Evolutionary conservation across 2,329 filamentous ascomycete genomes (phyloP).

Genomic region (Alternaria brassicicola): DNA sequence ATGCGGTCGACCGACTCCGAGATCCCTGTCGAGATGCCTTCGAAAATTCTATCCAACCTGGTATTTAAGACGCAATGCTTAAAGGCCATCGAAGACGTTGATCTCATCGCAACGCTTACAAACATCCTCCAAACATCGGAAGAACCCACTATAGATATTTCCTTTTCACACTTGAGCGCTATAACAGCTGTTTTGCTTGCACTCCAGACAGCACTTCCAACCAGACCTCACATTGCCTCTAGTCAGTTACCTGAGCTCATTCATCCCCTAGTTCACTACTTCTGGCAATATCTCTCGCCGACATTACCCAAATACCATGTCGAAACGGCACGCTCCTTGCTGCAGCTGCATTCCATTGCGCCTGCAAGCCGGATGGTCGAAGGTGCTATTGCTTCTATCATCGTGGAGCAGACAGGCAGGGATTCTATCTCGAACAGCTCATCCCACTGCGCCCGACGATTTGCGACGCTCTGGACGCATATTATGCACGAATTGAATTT

Average conservation of each 20-base stretch:
- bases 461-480: conserved; percentile 83
- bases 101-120: conserved; percentile 34
- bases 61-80: conserved; percentile 40
- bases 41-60: conserved; percentile 43
- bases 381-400: conserved; percentile 74
- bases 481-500: conserved; percentile 54
- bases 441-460: conserved; percentile 68
- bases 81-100: conserved; percentile 32
- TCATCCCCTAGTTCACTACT: conserved; percentile 68
- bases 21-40: conserved; percentile 36
- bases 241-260: conserved; percentile 68
- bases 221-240: conserved; percentile 34
- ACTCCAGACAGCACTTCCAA: conserved; percentile 36
- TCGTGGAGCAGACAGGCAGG: conserved; percentile 42
- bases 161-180: conserved; percentile 41
- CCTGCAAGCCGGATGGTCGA: conserved; percentile 75
- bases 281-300: conserved; percentile 84
- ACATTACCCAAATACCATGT: conserved; percentile 90
- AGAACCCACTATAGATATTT: conserved; percentile 8
- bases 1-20: conserved; percentile 18
- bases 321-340: conserved; percentile 83
- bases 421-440: neutral
- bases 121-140: conserved; percentile 23
- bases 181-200: conserved; percentile 42
- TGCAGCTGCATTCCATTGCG: conserved; percentile 81